Evolutionary conservation across 768 basidiomycete species (phyloP), one percentile per base, ranked within the genome.

Genomic region (Russula foetens): DNA sequence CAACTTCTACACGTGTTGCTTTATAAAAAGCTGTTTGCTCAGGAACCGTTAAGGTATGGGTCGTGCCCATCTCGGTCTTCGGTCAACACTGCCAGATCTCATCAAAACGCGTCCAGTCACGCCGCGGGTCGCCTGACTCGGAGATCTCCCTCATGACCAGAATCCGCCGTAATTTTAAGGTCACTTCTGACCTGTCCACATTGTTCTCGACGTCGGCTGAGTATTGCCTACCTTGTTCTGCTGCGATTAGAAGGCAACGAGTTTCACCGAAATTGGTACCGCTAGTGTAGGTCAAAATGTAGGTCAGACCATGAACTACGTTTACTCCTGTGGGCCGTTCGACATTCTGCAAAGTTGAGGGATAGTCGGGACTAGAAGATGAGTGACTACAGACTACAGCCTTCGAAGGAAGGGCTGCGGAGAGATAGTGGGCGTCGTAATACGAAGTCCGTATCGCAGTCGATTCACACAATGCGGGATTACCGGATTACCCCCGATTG

Each of bases 61-160:
- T 48, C 41, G 51, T 50, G 56, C 56, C 60, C 55, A 31, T 56
- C 21, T 45, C 26, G 41, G 49, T 44, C 33, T n/a, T 53, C 56
- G 55, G 55, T 56, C 46, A 24, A 21, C 28, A 23, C 23, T 23
- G 19, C 28, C 5, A 54, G 63, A 61, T 55, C 54, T 23, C 54
- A 56, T 62, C 26, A n/a, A 49, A 24, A 43, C 19, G 21, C 23
- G 49, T 21, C 46, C 33, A 29, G 54, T 59, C 41, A 60, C 59
- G 29, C 59, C 59, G 53, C 50, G 31, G 54, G 53, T 56, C 60
- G 41, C 38, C 39, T 62, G 59, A 44, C 51, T 8, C 47, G n/a
- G 49, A 49, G 33, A 49, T 44, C 35, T 52, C 45, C 33, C 35
- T 33, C 46, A 4, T 15, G 24, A 28, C 46, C 57, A 43, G 46